phyloP scores from a whole-genome alignment of 805 yeast species.

The Aciculoconidium aculeatum region DNA sequence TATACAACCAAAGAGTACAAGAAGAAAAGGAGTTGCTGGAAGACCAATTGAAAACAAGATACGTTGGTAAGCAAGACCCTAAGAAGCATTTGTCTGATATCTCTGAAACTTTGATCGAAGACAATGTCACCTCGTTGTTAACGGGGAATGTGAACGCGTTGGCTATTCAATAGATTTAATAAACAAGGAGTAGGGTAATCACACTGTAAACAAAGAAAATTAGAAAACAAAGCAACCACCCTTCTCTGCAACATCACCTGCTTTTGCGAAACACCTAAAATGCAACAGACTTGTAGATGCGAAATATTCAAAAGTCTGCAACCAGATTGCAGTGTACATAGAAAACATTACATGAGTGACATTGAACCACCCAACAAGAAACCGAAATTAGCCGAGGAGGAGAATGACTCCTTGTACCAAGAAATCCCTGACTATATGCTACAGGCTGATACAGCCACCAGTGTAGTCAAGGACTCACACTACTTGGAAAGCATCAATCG shows the following conservation, averaged over 20 bases:
- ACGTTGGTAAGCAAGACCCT: conserved; percentile 98
- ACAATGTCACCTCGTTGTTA: conserved; percentile 79
- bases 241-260: too few relatives aligned
- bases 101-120: conserved; percentile 81
- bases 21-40: conserved; percentile 88
- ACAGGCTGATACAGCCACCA: too few relatives aligned
- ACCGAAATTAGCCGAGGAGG: background rate
- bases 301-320: too few relatives aligned
- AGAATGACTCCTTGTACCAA: conserved; percentile 2
- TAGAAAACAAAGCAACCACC: too few relatives aligned
- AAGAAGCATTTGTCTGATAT: conserved; percentile 93
- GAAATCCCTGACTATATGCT: conserved; percentile 2
- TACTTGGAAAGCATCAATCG: conserved; percentile 42
- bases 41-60: conserved; percentile 88
- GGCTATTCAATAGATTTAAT: conserved; percentile 72
- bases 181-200: background rate
- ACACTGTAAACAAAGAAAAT: background rate
- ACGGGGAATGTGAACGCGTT: conserved; percentile 87
- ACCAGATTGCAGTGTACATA: too few relatives aligned
- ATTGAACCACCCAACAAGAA: conserved; percentile 4
- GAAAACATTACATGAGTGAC: too few relatives aligned
- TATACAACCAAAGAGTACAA: conserved; percentile 81
- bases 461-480: conserved; percentile 7
- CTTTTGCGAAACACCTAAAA: too few relatives aligned
- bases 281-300: too few relatives aligned